Percentiles rank a stretch among this genome's conserved stretches.
phyloP scores from a whole-genome alignment of 176 grass and related monocot species.

The Pharus latifolius region DNA sequence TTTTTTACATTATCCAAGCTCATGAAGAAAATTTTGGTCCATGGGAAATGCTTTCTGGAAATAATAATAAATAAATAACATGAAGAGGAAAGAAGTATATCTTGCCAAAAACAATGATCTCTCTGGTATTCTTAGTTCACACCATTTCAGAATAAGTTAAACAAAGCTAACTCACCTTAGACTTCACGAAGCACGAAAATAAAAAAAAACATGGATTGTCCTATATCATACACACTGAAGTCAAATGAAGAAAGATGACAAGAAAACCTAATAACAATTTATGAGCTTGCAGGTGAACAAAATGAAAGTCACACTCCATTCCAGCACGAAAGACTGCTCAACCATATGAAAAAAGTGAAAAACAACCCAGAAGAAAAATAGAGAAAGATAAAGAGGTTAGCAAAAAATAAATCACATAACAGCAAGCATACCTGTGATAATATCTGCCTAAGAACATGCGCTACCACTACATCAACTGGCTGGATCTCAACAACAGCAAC shows the following conservation, averaged over 20 bases:
- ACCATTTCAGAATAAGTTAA: not conserved
- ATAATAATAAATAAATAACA: not conserved
- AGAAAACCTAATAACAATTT: not conserved
- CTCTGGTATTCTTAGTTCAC: not conserved
- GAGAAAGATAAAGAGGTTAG: slow-evolving; percentile 13
- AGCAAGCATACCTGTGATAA: slow-evolving; percentile 44
- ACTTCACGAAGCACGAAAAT: not conserved
- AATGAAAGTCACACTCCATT: not conserved
- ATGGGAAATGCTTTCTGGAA: not conserved
- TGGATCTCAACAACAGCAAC: slow-evolving; percentile 88
- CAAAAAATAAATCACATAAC: not conserved
- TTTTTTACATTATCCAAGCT: too few species aligned
- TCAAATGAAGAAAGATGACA: not conserved
- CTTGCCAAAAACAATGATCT: too few species aligned
- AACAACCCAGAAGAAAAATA: not conserved
- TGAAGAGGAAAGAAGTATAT: too few species aligned
- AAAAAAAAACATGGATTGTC: not conserved
- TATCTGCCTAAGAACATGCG: slow-evolving; percentile 96
- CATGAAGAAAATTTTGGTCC: not conserved
- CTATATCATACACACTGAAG: not conserved
- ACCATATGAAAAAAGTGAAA: not conserved
- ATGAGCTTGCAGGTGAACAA: not conserved
- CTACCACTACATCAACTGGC: slow-evolving; percentile 75
- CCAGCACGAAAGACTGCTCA: not conserved
- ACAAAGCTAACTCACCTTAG: not conserved